Base-by-base conservation (phyloP, 345 rosid genomes). In the Eucalyptus polybractea region DNA sequence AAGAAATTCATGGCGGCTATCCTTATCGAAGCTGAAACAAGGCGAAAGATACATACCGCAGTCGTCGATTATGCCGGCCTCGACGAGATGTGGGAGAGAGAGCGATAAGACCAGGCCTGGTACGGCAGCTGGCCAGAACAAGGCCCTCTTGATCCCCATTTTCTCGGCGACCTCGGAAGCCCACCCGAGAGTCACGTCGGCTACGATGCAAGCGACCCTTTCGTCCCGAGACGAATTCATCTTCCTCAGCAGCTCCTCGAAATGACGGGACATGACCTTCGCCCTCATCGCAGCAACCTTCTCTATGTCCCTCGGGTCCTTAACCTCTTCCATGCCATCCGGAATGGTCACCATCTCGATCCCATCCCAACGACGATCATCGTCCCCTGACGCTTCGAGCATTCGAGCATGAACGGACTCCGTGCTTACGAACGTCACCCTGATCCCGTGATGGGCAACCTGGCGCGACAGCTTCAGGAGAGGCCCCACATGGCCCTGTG, bases 341-440 rank as follows among this genome's bases (percentile, higher is more conserved):
- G 93, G 91, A 85, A 92, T 40, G 5, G 91, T 89, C 50, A 89
- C 93, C 5, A 92, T 58, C 67, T 83, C 90, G 54, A 93, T 65
- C 12, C 17, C 49, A 7, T 44, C 49, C 76, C 7, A 17, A 7
- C 25, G 86, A 27, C 60, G 44, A 27, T 29, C 80, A 17, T 87
- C 60, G 54, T 33, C 27, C 4, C 89, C 88, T 81, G 83, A 13
- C 31, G 93, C 89, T n/a, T 88, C 87, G 65, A 80, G 81, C 85
- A 93, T 42, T 80, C 87, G 86, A 13, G 80, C 58, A 54, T 94
- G 92, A 1, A 86, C 86, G 86, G 60, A 88, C 40, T 90, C 91
- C 3, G 92, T 87, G 89, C 47, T 92, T 14, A 92, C 92, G 45
- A 94, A 93, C 2, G 94, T 93, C 86, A 94, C 92, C 90, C 89